Evolutionary conservation across 2,329 filamentous ascomycete genomes (phyloP).

Genomic region (Colletotrichum sp.): DNA sequence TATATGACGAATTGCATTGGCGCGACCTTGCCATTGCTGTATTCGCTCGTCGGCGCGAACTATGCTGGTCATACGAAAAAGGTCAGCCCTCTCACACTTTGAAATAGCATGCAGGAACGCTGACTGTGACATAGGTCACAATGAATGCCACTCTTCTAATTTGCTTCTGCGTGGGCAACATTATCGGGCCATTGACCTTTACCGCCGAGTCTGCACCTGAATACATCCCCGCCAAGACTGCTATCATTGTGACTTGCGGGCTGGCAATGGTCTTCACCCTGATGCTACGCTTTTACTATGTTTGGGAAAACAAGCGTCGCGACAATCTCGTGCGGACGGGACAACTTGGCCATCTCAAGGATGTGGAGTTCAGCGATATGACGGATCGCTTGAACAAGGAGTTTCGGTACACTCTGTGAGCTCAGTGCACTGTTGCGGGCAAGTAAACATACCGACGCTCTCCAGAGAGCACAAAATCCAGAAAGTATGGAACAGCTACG

Average conservation of each 20-base stretch:
- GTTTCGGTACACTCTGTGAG: conserved; percentile 41
- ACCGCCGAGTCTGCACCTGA: conserved; percentile 58
- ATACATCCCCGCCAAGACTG: conserved; percentile 62
- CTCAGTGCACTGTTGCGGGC: neutral
- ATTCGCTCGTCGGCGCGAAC: conserved; percentile 73
- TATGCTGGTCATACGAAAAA: conserved; percentile 73
- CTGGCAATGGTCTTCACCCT: conserved; percentile 2
- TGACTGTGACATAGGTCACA: conserved; percentile 39
- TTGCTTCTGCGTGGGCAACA: conserved; percentile 55
- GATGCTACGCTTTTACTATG: conserved; percentile 4
- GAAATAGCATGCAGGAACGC: neutral
- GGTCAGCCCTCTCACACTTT: neutral
- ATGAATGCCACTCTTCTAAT: conserved; percentile 51
- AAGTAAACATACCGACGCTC: neutral
- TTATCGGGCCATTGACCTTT: conserved; percentile 71
- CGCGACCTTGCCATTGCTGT: conserved; percentile 67
- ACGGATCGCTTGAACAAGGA: conserved; percentile 72
- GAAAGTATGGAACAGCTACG: neutral
- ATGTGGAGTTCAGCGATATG: conserved; percentile 63
- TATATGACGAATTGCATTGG: conserved; percentile 72
- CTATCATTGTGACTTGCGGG: conserved; percentile 60
- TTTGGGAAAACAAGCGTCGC: conserved; percentile 5
- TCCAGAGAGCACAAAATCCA: neutral
- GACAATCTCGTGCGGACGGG: conserved; percentile 44
- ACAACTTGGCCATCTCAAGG: conserved; percentile 53